A percentile compares a stretch with the other conserved stretches of the same genome.
These are phyloP conservation scores for Phanerodontia chrysosporium DNA, from an alignment of 768 basidiomycete genomes.

Conservation along the genomic window DNA sequence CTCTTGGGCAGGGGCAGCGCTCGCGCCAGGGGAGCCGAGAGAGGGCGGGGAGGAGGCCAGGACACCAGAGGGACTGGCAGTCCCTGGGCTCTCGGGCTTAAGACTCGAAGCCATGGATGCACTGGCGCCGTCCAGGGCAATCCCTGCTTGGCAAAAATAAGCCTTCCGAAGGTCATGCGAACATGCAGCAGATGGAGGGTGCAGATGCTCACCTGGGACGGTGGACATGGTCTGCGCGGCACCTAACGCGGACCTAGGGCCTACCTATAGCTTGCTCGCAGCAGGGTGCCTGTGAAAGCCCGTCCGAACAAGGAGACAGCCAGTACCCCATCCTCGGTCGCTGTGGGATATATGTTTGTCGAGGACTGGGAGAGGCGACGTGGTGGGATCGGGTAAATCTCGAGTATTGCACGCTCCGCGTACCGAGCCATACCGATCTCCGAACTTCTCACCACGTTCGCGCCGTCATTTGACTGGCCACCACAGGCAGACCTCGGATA, in stretches of 20 bases:
- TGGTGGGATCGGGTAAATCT: conserved; percentile 25
- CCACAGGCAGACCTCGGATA: conserved; percentile 7
- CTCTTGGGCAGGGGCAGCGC: not conserved
- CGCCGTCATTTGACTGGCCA: conserved; percentile 20
- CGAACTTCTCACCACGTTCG: conserved; percentile 18
- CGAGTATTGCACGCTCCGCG: conserved; percentile 19
- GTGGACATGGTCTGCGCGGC: conserved; percentile 5
- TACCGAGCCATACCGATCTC: conserved; percentile 14
- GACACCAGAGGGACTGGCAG: not conserved
- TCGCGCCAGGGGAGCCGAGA: not conserved
- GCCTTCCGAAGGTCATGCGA: conserved; percentile 2
- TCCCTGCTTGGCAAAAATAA: not conserved
- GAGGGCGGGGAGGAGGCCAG: not conserved
- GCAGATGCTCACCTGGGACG: not conserved
- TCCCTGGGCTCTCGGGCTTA: not conserved
- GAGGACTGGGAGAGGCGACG: not conserved
- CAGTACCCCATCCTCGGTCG: not conserved
- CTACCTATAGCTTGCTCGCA: not conserved
- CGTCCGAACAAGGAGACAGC: not conserved
- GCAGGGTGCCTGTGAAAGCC: conserved; percentile 1
- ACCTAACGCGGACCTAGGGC: not conserved
- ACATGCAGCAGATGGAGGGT: not conserved
- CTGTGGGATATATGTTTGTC: conserved; percentile 8
- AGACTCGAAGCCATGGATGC: not conserved
- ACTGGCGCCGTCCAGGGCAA: not conserved